Base-by-base conservation (phyloP, 164 flowering plant species). In the Liquidambar formosana region DNA sequence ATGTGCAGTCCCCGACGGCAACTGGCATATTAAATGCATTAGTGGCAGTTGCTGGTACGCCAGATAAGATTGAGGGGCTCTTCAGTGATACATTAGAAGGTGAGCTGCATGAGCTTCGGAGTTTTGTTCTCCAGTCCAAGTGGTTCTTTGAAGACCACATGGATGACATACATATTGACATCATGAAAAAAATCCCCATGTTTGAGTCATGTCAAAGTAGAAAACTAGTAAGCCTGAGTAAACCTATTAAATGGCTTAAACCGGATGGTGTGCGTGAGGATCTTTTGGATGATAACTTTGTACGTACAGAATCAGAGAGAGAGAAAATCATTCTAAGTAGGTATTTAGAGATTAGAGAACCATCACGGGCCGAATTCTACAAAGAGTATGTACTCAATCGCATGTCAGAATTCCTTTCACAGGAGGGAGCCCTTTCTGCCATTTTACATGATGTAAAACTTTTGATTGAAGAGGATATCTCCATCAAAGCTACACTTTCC, bases 51-150 rank as follows among this genome's bases (percentile, higher is more conserved):
- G 82, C 84, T 67, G 88, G 83, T 76, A 65, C 66, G 26, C 64
- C 68, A 58, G 83, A 85, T 60, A 82, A 78, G 12, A 64, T 91
- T 28, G 81, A 75, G 63, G 70, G 59, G 46, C 84, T 91, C 53
- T 91, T 95, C 64, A 13, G 19, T 76, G 75, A 87, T 77, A 86
- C 89, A 61, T 79, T 84, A 21, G 92, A 86, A 77, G 92, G 91
- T 54, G 99, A 90, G 79, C 67, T 89, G 74, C 97, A 87, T 79
- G 99, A 92, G 71, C 87, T 95, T 65, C 82, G 94, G 64, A 87
- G 92, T 79, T 95, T 85, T 80, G 75, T 95, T 84, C 91, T 92
- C 58, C 99, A 95, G 82, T 88, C 90, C 9, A 95, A 89, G 76
- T 95, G 99, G 99, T 95, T 91, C 64, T 65, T 64, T 75, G 91